A percentile compares a stretch with the other conserved stretches of the same genome.
Evolutionary conservation across 176 grass and related monocot genomes (phyloP).

Genomic region (Musa beccarii): DNA sequence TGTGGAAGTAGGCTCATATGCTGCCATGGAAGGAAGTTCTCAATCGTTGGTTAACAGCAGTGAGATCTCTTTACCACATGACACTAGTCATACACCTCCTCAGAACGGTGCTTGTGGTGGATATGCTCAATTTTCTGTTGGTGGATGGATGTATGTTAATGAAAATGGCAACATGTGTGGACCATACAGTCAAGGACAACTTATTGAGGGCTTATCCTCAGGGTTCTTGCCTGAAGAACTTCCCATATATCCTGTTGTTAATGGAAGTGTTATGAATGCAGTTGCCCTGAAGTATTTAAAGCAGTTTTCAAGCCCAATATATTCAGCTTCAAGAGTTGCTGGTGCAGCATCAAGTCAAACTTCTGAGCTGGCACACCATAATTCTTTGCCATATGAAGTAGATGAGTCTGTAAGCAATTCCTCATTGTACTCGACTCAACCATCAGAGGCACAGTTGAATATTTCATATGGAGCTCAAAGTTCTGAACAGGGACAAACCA

Average conservation of each 20-base stretch:
- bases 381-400: background rate
- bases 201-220: constrained; percentile 55
- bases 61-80: constrained; percentile 19
- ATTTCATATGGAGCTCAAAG: constrained; percentile 3
- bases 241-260: constrained; percentile 60
- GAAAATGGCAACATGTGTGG: constrained; percentile 79
- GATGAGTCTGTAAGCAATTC: background rate
- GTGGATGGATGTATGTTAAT: constrained; percentile 77
- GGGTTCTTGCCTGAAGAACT: constrained; percentile 67
- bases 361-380: background rate
- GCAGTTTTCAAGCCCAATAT: constrained; percentile 39
- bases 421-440: background rate
- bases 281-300: constrained; percentile 54
- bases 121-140: constrained; percentile 23
- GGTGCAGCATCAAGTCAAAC: constrained; percentile 1
- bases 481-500: constrained; percentile 7
- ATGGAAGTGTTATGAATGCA: constrained; percentile 44
- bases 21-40: constrained; percentile 32
- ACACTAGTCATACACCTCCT: background rate
- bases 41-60: constrained; percentile 17
- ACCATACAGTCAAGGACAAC: constrained; percentile 63
- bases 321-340: background rate
- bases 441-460: background rate
- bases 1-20: constrained; percentile 20
- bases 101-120: constrained; percentile 13